Percentiles rank a stretch among this genome's conserved stretches.
Conservation (phyloP, 176 grass and related monocot genomes). For the Ensete ventricosum region DNA sequence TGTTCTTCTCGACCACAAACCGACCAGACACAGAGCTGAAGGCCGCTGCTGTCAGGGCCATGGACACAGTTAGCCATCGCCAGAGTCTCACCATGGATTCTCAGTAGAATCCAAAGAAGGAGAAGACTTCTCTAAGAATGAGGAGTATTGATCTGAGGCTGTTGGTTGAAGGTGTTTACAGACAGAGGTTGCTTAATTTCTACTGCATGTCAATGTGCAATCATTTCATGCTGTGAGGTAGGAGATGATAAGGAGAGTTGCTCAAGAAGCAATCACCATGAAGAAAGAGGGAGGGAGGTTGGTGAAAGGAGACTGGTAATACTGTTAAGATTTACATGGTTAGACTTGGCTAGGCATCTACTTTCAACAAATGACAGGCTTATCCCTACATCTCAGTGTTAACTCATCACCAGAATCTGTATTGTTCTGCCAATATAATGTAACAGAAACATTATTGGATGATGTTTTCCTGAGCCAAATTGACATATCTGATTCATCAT, state of each 20-base stretch:
- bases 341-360: background rate
- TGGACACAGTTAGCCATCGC: conserved; percentile 10
- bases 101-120: background rate
- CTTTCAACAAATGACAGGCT: background rate
- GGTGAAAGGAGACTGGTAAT: background rate
- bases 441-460: background rate
- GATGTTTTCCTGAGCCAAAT: background rate
- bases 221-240: background rate
- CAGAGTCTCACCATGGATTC: conserved; percentile 22
- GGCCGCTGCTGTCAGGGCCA: conserved; percentile 21
- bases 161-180: background rate
- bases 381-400: background rate
- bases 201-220: background rate
- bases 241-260: background rate
- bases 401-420: no score
- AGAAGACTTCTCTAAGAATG: background rate
- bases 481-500: background rate
- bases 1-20: conserved; percentile 83
- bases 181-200: background rate
- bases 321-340: background rate
- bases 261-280: background rate
- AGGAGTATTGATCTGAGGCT: background rate
- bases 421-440: no score
- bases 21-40: conserved; percentile 29
- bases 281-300: background rate